Evolutionary conservation across 495 filamentous ascomycete species (phyloP).

Genomic region (Collariella sp.): DNA sequence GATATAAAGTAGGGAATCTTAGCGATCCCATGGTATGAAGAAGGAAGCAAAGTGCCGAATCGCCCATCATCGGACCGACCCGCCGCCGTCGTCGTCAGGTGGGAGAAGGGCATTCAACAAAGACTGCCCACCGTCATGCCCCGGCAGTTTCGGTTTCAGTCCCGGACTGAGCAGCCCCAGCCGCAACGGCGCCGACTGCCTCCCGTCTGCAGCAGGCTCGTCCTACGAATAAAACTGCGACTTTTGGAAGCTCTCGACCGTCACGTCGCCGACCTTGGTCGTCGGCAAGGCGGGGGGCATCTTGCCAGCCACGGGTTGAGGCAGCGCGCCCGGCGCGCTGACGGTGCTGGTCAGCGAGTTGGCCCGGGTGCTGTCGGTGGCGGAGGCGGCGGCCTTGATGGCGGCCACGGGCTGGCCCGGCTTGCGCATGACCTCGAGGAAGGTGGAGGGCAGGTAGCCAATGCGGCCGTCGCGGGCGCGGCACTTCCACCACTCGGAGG

Average conservation of each 20-base stretch:
- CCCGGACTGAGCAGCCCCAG: not conserved
- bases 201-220: not conserved
- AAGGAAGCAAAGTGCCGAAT: too few species aligned
- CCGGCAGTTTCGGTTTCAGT: not conserved
- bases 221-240: constrained; percentile 70
- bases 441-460: constrained; percentile 83
- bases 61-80: too few species aligned
- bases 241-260: constrained; percentile 82
- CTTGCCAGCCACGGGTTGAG: constrained; percentile 24
- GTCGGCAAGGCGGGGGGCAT: constrained; percentile 45
- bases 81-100: too few species aligned
- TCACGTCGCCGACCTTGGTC: constrained; percentile 59
- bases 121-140: not conserved
- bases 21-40: not conserved
- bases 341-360: constrained; percentile 40
- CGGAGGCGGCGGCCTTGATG: constrained; percentile 49
- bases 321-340: constrained; percentile 30
- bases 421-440: constrained; percentile 74
- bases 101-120: too few species aligned
- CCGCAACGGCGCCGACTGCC: not conserved
- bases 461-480: constrained; percentile 83
- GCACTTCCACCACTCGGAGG: constrained; percentile 95
- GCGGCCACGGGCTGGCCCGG: constrained; percentile 36
- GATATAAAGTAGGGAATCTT: not conserved
- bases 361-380: constrained; percentile 43